Base-by-base conservation (phyloP, 805 yeast species). In the Metschnikowia picachoensis region DNA sequence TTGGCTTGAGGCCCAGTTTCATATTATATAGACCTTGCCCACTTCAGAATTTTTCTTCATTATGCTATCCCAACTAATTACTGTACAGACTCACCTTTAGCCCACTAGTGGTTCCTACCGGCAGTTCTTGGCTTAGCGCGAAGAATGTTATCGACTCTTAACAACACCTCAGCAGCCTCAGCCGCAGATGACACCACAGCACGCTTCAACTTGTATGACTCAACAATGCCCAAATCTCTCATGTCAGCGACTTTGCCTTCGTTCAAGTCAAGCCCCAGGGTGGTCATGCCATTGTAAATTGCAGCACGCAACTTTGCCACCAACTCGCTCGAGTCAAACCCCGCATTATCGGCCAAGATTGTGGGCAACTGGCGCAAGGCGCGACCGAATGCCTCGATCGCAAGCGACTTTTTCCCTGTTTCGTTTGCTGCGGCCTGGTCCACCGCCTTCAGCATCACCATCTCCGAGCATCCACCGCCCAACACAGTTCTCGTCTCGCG, bases 51-150 rank as follows among this genome's bases (percentile, higher is more conserved):
- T 20, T 20, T 4, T 20, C 20, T 20, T 20, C 20, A 4, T 20
- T 20, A 20, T 20, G 20, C 20, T 20, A 20, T 20, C 20, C 20
- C 20, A 20, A 20, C 20, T 20, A 20, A 20, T 20, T 20, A 31
- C 29, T 40, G 34, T 40, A 41, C 39, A 34, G 34, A 39, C 20
- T 20, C 20, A 20, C 20, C 20, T 20, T 20, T 20, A 34, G 32
- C 29, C 48, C 20, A 20, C 20, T 61, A 67, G 49, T 62, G 72
- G 55, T 80, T 83, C 75, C 97, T 80, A 71, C 87, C 92, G 35
- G 97, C 96, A 37, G 99, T 91, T 70, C 99, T 79, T 53, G 99
- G 99, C 66, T 87, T 91, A 30, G 99, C 98, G 57, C 96, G 83
- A 53, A 94, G 88, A 55, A 94, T 94, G 67, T 94, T 92, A 65